phyloP scores from a whole-genome alignment of 345 rosid genomes.

The Eucalyptus fibrosa region DNA sequence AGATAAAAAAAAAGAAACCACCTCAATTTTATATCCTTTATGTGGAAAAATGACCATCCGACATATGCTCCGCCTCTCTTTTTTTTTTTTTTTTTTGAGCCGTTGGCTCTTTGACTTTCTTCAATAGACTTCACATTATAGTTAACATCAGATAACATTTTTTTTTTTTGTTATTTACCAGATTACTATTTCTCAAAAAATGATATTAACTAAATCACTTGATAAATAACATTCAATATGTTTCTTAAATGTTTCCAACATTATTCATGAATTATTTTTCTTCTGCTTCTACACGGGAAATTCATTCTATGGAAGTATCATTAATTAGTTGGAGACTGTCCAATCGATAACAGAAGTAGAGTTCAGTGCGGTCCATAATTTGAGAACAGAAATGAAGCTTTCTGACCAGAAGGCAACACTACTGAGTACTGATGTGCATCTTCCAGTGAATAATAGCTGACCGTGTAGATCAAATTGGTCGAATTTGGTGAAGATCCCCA shows the following conservation, averaged over 20 bases:
- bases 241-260: not conserved
- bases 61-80: not conserved
- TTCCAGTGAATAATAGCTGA: not conserved
- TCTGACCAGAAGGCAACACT: not conserved
- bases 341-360: not conserved
- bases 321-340: not conserved
- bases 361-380: not conserved
- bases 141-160: not conserved
- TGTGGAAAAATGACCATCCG: not conserved
- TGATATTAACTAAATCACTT: not conserved
- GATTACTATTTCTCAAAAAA: not conserved
- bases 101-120: not conserved
- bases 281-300: not conserved
- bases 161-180: not conserved
- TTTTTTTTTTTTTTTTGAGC: not conserved
- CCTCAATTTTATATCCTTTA: not conserved
- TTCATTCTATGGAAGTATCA: not conserved
- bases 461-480: not conserved
- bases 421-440: not conserved
- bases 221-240: not conserved
- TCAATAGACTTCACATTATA: not conserved
- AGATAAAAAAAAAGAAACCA: not conserved
- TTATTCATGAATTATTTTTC: not conserved
- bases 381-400: not conserved
- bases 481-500: not conserved